These are phyloP conservation scores for Didymosphaeria variabile DNA, from an alignment of 2,329 filamentous ascomycete genomes.

Conservation along the genomic window DNA sequence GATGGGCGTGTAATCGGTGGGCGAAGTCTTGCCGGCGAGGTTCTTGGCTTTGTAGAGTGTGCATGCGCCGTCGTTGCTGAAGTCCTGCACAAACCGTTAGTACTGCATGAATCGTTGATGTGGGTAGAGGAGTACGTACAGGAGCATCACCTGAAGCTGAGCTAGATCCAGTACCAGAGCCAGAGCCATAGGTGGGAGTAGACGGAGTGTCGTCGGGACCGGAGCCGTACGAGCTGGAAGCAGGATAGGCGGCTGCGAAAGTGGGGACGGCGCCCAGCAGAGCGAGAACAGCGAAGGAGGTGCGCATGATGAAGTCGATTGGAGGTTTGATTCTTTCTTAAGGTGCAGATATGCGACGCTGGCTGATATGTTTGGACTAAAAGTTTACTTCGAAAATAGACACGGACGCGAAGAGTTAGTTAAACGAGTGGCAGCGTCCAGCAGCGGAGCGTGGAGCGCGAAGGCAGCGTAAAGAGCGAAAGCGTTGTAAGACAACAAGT, in stretches of 20 bases:
- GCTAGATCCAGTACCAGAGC: slow-evolving; percentile 1
- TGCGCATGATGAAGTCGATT: slow-evolving; percentile 22
- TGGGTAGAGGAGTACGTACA: background rate
- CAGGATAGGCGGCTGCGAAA: slow-evolving; percentile 18
- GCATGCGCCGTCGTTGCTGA: slow-evolving; percentile 16
- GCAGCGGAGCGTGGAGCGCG: slow-evolving; percentile 4
- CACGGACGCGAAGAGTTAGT: background rate
- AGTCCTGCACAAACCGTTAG: slow-evolving; percentile 5
- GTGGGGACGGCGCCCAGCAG: slow-evolving; percentile 21
- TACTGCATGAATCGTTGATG: background rate
- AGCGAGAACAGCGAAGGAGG: slow-evolving; percentile 19
- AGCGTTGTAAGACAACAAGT: slow-evolving; percentile 6
- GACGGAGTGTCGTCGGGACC: background rate
- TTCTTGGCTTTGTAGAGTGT: slow-evolving; percentile 27
- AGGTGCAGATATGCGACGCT: background rate
- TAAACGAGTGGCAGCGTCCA: slow-evolving; percentile 15
- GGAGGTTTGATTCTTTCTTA: background rate
- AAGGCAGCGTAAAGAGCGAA: slow-evolving; percentile 13
- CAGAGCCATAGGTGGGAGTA: slow-evolving; percentile 7
- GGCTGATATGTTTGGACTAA: background rate
- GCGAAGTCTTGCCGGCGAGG: slow-evolving; percentile 13
- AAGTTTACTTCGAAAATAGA: background rate
- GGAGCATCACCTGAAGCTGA: background rate
- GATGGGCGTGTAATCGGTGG: slow-evolving; percentile 20
- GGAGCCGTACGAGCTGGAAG: slow-evolving; percentile 7